Conservation (phyloP, 1,284 basidiomycete genomes). For the Cutaneotrichosporon curvatum region DNA sequence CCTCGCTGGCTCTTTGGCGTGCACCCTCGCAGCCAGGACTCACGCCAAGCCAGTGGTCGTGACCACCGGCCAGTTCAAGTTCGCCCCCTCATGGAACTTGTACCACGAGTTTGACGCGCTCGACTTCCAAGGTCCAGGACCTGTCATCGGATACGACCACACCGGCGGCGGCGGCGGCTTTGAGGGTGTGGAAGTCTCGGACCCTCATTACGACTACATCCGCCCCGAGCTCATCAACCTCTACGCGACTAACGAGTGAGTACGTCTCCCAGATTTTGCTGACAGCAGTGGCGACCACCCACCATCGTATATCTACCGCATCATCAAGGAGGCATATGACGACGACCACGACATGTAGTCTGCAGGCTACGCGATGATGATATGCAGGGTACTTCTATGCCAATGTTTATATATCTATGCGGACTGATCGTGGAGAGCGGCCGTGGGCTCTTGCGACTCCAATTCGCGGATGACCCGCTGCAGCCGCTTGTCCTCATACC, state of each 20-base stretch:
- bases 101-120: conserved; percentile 79
- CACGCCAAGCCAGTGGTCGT: conserved; percentile 92
- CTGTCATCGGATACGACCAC: conserved; percentile 62
- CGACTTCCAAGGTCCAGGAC: conserved; percentile 79
- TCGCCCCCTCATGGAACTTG: conserved; percentile 88
- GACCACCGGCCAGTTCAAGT: conserved; percentile 89
- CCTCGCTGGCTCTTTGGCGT: conserved; percentile 73
- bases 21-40: conserved; percentile 79
- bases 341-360: conserved; percentile 68
- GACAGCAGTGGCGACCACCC: conserved; percentile 73
- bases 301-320: conserved; percentile 79
- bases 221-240: conserved; percentile 84
- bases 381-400: conserved; percentile 22
- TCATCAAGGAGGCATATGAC: conserved; percentile 86
- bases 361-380: conserved; percentile 2
- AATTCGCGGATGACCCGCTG: conserved; percentile 3
- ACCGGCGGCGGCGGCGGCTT: conserved; percentile 63
- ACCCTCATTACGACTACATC: conserved; percentile 92
- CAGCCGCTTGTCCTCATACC: conserved; percentile 27
- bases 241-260: conserved; percentile 94
- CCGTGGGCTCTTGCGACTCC: too few species aligned
- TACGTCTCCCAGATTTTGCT: conserved; percentile 24
- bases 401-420: background rate
- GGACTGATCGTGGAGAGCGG: too few species aligned
- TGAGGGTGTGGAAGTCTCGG: conserved; percentile 79